Conservation (phyloP, 805 yeast species). For the Candida saitoana region DNA sequence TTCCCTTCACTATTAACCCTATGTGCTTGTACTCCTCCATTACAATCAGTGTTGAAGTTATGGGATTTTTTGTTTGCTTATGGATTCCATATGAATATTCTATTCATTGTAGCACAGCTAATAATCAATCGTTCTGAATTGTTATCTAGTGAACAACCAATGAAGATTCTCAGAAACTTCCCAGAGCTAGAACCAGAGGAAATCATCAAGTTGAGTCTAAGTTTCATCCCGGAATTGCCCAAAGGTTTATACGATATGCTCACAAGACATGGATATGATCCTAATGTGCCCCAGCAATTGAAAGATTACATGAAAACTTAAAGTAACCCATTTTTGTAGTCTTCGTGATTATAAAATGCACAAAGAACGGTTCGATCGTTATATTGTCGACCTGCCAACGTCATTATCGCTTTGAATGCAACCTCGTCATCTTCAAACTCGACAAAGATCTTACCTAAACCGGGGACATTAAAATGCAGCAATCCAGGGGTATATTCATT, state of each 20-base stretch:
- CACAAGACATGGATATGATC: conserved; percentile 60
- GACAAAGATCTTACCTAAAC: conserved; percentile 69
- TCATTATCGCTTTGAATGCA: conserved; percentile 55
- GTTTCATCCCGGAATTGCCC: conserved; percentile 75
- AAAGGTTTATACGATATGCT: conserved; percentile 58
- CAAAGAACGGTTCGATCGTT: conserved; percentile 67
- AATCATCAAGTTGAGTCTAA: conserved; percentile 71
- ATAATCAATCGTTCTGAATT: conserved; percentile 62
- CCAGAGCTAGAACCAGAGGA: conserved; percentile 71
- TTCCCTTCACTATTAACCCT: conserved; percentile 79
- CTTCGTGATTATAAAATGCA: conserved; percentile 55
- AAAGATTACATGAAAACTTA: conserved; percentile 17
- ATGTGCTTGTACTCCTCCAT: conserved; percentile 85
- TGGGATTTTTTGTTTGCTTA: conserved; percentile 94
- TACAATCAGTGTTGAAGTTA: conserved; percentile 64
- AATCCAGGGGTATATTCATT: conserved; percentile 43
- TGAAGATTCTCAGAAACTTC: conserved; percentile 67
- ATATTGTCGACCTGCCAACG: conserved; percentile 61
- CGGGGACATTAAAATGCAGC: conserved; percentile 41
- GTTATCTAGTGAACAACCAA: conserved; percentile 62
- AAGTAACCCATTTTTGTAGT: conserved; percentile 44
- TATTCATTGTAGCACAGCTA: conserved; percentile 80
- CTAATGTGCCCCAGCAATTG: conserved; percentile 32
- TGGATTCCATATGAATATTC: conserved; percentile 82
- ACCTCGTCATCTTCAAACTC: conserved; percentile 51